Evolutionary conservation across 129 eudicot genomes (phyloP), one percentile per base, ranked within the genome.

Genomic region (Deinandra increscens): DNA sequence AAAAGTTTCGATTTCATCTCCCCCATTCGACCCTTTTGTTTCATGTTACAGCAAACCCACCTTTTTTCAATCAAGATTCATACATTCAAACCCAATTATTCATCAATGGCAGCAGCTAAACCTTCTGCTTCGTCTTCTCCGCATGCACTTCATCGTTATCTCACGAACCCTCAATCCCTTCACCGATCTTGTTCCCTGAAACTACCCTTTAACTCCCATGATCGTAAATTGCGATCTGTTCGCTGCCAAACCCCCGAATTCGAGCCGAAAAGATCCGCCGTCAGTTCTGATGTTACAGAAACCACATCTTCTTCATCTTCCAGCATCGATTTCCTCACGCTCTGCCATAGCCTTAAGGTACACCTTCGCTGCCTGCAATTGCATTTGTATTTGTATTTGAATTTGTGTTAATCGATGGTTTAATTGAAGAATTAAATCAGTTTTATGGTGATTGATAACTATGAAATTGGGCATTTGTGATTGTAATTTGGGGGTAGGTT

Each of bases 311-410:
- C 85, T 3, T 81, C 85, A 1, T 76, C 89, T 53, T 77, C 80
- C 5, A 78, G 81, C 70, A 90, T 90, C 81, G 91, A 87, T 87
- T 90, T 90, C 42, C 95, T 90, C 75, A 90, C 97, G 17, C 44
- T 90, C 77, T 90, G 97, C 66, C 91, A 81, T 68, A 78, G 97
- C 49, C 93, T 90, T 43, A 56, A 56, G 63, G 63, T 56, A 56
- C 9, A 29, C 29, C 36, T 55, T 55, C 2, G 33, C 14, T 9
- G 6, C 31, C 14, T 9, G 6, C 31, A 53, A 53, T 55, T 23
- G 61, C 61, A 55, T 55, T 53, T 19, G 5, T 19, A 20, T 53
- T 26, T 55, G 0, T 53, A 55, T 55, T 53, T 19, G 5, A 7
- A 20, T 53, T 26, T 55, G 0, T 53, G 14, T 53, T 3, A 19